Evolutionary conservation across 2,329 filamentous ascomycete species (phyloP), one percentile per base, ranked within the genome.

Genomic region (Talaromyces sp.): DNA sequence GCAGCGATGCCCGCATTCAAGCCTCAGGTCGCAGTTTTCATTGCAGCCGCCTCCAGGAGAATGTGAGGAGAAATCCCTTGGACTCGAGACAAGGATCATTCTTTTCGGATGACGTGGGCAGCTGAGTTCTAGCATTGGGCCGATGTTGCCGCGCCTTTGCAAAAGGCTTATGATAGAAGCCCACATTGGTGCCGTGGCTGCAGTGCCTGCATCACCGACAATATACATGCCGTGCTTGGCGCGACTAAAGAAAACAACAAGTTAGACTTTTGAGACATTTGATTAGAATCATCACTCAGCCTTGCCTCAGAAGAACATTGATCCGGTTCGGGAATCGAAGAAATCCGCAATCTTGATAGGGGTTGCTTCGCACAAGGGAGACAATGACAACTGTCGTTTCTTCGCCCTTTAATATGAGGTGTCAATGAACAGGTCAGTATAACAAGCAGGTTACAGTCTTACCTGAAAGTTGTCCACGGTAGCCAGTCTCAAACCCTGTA

Each of bases 141-240:
- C 43, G 24, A 50, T 50, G 24, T 50, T 50, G 19, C n/a, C 27
- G 12, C 29, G 32, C 26, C 48, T 26, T 35, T 57, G 32, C 2
- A 58, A 24, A n/a, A 59, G 57, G 35, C 29, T 27, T 5, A 60
- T 31, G 3, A 59, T 56, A 12, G 58, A 61, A 27, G 41, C 35
- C 64, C 64, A 65, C 62, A 65, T 62, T n/a, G 60, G 62, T 35
- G 59, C 61, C 26, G 32, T 43, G 2, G 41, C 56, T 10, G 57
- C 59, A 4, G 64, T 65, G 21, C 54, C 35, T 17, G 64, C 57
- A 59, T 65, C 52, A 5, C 64, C 62, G 27, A 65, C 62, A 6
- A 65, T 52, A 43, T 65, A 64, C 64, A 65, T 64, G 1, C 64
- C 64, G 35, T 65, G 62, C 35, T 63, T 58, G 5, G 64, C 64